Base-by-base conservation (phyloP, 306 rosid species). In the Boehmeria nivea region DNA sequence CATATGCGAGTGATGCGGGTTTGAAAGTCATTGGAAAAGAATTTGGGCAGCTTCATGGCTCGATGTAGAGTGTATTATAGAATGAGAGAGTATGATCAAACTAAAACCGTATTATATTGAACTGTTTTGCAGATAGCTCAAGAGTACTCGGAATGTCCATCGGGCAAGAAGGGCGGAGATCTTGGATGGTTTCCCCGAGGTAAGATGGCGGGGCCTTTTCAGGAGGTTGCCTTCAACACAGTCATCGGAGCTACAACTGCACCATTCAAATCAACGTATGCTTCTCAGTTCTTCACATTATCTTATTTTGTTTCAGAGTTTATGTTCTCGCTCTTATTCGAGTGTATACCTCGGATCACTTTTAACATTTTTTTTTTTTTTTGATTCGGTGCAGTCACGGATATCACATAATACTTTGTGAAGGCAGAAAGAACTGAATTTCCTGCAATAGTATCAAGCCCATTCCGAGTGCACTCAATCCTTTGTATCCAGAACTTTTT, bases 151-250 rank as follows among this genome's bases (percentile, higher is more conserved):
- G 98, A 91, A 76, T 91, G 98, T 31, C 98, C 98, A 16, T 91
- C 98, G 2, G 98, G 95, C 51, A 91, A 91, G 81, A 91, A 91
- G 65, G 98, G 98, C 38, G 98, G 98, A 36, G 98, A 91, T 68
- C 87, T 91, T 9, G 96, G 98, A 59, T 91, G 98, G 98, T 91
- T 91, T 66, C 98, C 98, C 3, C 84, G 98, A 4, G 96, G 98
- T 52, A 91, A 91, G 78, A 91, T 91, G 98, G 96, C 98, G 0
- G 98, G 96, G 18, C 96, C 96, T 18, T 91, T 91, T 76, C 98
- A 91, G 54, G 98, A 91, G 3, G 98, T 91, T 68, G 98, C 96
- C 39, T 91, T 91, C 70, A 63, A 11, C 77, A 91, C 98, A 8
- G 44, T 67, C 42, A 42, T 91, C 59, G 96, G 96, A 54, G 98